Conservation (phyloP, 2,329 filamentous ascomycete genomes). For the Blastomyces parvus region DNA sequence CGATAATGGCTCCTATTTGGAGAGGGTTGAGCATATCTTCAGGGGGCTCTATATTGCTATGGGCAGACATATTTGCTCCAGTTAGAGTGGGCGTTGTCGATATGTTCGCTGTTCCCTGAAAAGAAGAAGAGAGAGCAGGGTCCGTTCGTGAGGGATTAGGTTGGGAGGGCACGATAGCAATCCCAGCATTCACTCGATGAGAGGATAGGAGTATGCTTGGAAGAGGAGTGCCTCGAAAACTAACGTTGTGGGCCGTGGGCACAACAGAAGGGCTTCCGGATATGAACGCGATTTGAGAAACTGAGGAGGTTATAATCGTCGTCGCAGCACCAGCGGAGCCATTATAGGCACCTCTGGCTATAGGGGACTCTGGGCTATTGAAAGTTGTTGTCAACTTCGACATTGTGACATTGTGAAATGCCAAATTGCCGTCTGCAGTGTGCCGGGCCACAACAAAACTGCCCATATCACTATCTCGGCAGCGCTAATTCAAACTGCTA, state of each 20-base stretch:
- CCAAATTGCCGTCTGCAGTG: neutral
- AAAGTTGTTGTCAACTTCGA: constrained; percentile 19
- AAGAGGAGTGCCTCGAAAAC: neutral
- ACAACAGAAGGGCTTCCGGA: neutral
- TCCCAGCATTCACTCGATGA: neutral
- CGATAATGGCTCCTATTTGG: constrained; percentile 21
- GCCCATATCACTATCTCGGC: neutral
- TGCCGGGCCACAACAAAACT: too few species aligned
- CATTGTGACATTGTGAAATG: constrained; percentile 21
- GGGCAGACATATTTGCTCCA: neutral
- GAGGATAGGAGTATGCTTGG: neutral
- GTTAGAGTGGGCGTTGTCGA: neutral
- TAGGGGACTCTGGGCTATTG: constrained; percentile 22
- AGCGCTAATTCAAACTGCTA: neutral
- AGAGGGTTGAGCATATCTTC: constrained; percentile 10
- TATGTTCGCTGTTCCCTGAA: neutral
- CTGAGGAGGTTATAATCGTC: neutral
- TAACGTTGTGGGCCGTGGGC: neutral
- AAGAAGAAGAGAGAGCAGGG: neutral
- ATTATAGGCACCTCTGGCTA: constrained; percentile 17
- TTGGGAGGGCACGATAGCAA: neutral
- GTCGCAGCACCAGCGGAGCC: neutral
- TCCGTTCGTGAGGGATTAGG: neutral
- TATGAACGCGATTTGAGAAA: neutral
- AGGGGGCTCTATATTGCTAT: neutral